Base-by-base conservation (phyloP, 805 yeast species). In the Ogataea saltuana region DNA sequence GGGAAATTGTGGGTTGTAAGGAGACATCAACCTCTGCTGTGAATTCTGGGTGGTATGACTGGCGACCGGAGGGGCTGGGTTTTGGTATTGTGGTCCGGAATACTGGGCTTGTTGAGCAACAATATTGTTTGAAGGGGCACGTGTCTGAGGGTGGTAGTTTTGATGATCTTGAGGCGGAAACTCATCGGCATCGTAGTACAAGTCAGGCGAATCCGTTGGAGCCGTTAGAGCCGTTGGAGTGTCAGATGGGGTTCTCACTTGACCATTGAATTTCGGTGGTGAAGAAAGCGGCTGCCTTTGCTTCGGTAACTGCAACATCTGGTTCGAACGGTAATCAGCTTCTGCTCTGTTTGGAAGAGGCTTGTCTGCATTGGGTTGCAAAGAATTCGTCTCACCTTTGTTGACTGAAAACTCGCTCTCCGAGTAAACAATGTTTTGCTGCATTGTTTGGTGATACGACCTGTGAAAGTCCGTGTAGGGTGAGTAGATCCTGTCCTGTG, bases 381-480 rank as follows among this genome's bases (percentile, higher is more conserved):
- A 25, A 5, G 6, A 4, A 13, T 25, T 25, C 13, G n/a, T 25
- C 28, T 10, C 13, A 10, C 28, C n/a, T 13, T 25, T 6, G 9
- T 6, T 35, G 38, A 33, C n/a, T n/a, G n/a, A n/a, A n/a, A 41
- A n/a, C n/a, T 20, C 13, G 13, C 25, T 21, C 11, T 15, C 34
- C 19, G 49, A 33, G 15, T 39, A 40, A 11, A 18, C 36, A n/a
- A 37, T 28, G 40, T 44, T 45, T 12, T 44, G 46, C 32, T 58
- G 53, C 50, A 64, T 54, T 2, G 67, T 53, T 20, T 51, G 53
- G 16, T 54, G 56, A 42, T 56, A 61, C 27, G 63, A 57, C 10
- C 52, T 51, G 39, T 64, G 59, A 54, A 64, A 65, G 20, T 59
- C 67, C 2, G 68, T 55, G 46, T 63, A 65, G 31, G 71, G 70